phyloP scores from a whole-genome alignment of 2,329 filamentous ascomycete genomes.

The Chaetothyriales sp. region DNA sequence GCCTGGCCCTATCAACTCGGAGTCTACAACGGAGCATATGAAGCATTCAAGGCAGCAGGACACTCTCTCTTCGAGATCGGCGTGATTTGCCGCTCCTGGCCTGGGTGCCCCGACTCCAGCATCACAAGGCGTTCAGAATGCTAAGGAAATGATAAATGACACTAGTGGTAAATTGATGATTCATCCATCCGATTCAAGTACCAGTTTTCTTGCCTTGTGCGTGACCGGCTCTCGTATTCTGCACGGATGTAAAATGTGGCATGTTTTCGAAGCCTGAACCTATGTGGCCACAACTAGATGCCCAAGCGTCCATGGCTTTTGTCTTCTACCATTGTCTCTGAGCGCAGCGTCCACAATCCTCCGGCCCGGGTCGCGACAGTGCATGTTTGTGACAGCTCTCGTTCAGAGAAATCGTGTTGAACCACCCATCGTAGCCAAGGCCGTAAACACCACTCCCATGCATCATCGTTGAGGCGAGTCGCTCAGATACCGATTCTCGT shows the following conservation, averaged over 20 bases:
- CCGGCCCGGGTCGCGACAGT: too few relatives aligned
- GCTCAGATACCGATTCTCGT: slow-evolving; percentile 95
- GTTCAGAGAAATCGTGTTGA: background rate
- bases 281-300: background rate
- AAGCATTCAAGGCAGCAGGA: background rate
- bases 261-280: background rate
- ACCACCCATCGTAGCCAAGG: background rate
- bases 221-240: background rate
- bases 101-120: background rate
- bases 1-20: background rate
- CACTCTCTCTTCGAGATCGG: background rate
- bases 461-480: slow-evolving; percentile 27
- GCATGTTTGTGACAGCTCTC: background rate
- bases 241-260: background rate
- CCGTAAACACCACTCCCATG: background rate
- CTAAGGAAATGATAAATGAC: background rate
- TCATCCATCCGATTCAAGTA: background rate
- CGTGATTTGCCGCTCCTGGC: background rate
- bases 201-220: background rate
- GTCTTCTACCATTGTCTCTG: background rate
- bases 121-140: background rate
- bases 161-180: background rate
- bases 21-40: background rate
- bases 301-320: background rate
- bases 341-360: too few relatives aligned